These are phyloP conservation scores for Aureobasidium sp. DNA, from an alignment of 2,329 filamentous ascomycete species.

Conservation along the genomic window DNA sequence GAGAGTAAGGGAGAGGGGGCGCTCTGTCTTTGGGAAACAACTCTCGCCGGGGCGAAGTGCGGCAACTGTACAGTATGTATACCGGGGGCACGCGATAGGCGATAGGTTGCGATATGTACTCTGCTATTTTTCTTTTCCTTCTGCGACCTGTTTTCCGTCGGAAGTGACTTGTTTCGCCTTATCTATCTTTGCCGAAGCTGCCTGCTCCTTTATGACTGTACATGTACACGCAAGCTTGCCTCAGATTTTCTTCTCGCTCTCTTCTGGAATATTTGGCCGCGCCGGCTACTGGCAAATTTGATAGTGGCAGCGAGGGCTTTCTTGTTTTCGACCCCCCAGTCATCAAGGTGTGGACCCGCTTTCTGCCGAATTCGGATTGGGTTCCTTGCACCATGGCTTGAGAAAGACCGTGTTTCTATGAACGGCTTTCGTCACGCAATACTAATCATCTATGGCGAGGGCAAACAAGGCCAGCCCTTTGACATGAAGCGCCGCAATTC, in stretches of 20 bases:
- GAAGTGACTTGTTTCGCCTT: constrained; percentile 4
- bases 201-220: not conserved
- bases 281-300: not conserved
- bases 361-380: constrained; percentile 5
- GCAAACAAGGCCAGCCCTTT: not conserved
- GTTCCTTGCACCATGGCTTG: not conserved
- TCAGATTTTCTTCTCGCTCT: not conserved
- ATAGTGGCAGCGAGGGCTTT: not conserved
- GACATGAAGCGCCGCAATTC: not conserved
- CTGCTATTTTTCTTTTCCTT: not conserved
- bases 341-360: constrained; percentile 5
- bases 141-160: not conserved
- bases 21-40: not conserved
- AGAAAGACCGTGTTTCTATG: not conserved
- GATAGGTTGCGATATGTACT: not conserved
- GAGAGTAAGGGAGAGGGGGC: not conserved
- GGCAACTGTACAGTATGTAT: not conserved
- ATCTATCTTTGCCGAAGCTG: not conserved
- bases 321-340: not conserved
- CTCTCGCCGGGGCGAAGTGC: not conserved
- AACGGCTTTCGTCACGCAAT: constrained; percentile 8
- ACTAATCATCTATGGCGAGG: not conserved
- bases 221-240: constrained; percentile 2
- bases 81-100: not conserved
- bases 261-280: not conserved